Conservation (phyloP, 2,329 filamentous ascomycete genomes). For the Ophiostoma triangulosporum region DNA sequence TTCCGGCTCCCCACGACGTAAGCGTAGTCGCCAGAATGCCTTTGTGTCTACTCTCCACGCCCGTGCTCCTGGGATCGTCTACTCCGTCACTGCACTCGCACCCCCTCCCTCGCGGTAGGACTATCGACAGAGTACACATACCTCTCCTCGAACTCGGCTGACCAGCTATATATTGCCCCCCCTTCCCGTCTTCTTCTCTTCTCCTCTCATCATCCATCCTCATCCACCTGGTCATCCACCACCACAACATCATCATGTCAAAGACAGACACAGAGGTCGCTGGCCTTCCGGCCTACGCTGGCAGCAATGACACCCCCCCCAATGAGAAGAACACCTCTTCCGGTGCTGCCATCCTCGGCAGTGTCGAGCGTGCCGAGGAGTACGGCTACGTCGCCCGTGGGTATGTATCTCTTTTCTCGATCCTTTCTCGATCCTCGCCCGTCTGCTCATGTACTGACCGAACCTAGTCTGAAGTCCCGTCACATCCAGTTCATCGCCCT, state of each 20-base stretch:
- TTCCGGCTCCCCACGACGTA: no score
- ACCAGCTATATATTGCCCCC: neutral
- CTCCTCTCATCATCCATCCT: neutral
- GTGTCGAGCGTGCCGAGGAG: slow-evolving; percentile 8
- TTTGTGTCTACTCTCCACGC: no score
- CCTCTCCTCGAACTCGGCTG: no score
- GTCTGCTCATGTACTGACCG: neutral
- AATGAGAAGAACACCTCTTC: slow-evolving; percentile 6
- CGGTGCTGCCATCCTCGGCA: slow-evolving; percentile 7
- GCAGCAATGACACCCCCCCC: neutral
- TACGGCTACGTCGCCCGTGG: slow-evolving; percentile 14
- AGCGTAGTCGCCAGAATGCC: no score
- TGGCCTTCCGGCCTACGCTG: slow-evolving; percentile 8
- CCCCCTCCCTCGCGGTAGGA: no score
- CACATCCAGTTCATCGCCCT: slow-evolving; percentile 35
- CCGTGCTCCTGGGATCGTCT: no score
- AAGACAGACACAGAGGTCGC: slow-evolving; percentile 11
- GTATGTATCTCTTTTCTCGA: neutral
- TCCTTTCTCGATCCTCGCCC: neutral
- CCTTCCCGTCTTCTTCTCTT: neutral
- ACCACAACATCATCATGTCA: slow-evolving; percentile 7
- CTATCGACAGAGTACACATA: no score
- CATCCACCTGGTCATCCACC: neutral
- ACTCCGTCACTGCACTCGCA: no score
- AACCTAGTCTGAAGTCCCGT: slow-evolving; percentile 26